phyloP scores from a whole-genome alignment of 768 basidiomycete genomes.

The Cantharellus cinnabarinus region DNA sequence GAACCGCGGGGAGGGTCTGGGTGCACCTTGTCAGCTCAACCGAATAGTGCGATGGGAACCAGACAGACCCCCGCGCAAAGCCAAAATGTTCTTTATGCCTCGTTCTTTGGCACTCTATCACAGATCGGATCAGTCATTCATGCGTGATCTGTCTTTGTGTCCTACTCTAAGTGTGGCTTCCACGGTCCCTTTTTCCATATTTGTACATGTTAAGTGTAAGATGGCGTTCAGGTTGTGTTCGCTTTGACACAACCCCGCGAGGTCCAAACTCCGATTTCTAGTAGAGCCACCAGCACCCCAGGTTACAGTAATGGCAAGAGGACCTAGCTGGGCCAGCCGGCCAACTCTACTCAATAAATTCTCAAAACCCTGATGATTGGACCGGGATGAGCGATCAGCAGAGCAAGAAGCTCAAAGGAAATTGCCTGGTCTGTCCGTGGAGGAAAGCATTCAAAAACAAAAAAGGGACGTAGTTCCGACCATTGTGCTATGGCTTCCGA shows the following conservation, averaged over 20 bases:
- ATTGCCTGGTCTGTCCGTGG: constrained; percentile 75
- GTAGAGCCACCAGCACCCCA: constrained; percentile 97
- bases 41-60: not conserved
- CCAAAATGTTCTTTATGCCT: constrained; percentile 78
- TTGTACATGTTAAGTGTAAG: constrained; percentile 91
- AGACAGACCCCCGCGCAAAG: constrained; percentile 65
- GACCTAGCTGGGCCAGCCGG: constrained; percentile 53
- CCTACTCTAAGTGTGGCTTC: constrained; percentile 67
- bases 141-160: not conserved
- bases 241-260: constrained; percentile 57
- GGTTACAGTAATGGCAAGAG: constrained; percentile 77
- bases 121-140: constrained; percentile 3
- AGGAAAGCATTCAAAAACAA: constrained; percentile 93
- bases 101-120: constrained; percentile 53
- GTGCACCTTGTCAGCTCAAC: not conserved
- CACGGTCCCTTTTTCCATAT: constrained; percentile 78
- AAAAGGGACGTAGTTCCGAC: constrained; percentile 41
- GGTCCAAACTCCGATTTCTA: constrained; percentile 66
- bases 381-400: not conserved
- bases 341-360: constrained; percentile 79
- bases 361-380: constrained; percentile 49
- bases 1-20: constrained; percentile 83
- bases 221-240: constrained; percentile 68
- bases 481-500: constrained; percentile 40
- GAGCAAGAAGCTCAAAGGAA: constrained; percentile 1